These are phyloP conservation scores for Yamadazyma epiphylla DNA, from an alignment of 1,139 yeast genomes.

Conservation along the genomic window DNA sequence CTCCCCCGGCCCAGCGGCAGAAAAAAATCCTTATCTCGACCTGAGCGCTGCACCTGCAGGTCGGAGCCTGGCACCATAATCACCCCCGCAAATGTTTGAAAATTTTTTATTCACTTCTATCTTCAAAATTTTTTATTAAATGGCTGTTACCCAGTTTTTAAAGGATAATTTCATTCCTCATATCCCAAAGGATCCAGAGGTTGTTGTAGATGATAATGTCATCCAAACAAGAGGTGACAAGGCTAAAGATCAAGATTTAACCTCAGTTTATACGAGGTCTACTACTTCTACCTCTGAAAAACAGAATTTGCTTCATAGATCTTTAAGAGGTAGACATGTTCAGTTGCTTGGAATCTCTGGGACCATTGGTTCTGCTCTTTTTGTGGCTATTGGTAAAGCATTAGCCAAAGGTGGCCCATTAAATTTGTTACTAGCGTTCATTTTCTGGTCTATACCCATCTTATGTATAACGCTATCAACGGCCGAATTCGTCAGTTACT, in stretches of 20 bases:
- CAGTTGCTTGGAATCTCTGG: slow-evolving; percentile 50
- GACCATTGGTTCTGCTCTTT: slow-evolving; percentile 47
- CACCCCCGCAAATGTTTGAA: neutral
- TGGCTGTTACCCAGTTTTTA: slow-evolving; percentile 11
- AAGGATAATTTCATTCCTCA: slow-evolving; percentile 18
- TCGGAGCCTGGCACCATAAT: too few relatives aligned
- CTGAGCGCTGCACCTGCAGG: too few relatives aligned
- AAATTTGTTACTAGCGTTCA: slow-evolving; percentile 39
- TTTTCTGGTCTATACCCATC: slow-evolving; percentile 54
- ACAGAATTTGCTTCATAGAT: slow-evolving; percentile 15
- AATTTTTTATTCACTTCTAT: too few relatives aligned
- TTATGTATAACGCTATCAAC: slow-evolving; percentile 63
- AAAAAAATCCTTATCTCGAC: too few relatives aligned
- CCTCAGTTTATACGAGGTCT: slow-evolving; percentile 12
- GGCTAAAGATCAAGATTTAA: slow-evolving; percentile 6
- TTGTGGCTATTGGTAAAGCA: slow-evolving; percentile 45
- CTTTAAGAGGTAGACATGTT: slow-evolving; percentile 35
- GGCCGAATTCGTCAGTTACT: slow-evolving; percentile 79
- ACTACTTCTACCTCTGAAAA: slow-evolving; percentile 13
- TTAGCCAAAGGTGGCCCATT: slow-evolving; percentile 46
- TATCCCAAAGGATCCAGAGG: slow-evolving; percentile 10
- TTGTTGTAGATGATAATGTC: neutral
- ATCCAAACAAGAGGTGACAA: slow-evolving; percentile 1
- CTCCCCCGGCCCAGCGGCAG: too few relatives aligned
- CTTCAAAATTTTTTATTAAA: too few relatives aligned